phyloP scores from a whole-genome alignment of 345 rosid genomes.

The Ceriops decandra region DNA sequence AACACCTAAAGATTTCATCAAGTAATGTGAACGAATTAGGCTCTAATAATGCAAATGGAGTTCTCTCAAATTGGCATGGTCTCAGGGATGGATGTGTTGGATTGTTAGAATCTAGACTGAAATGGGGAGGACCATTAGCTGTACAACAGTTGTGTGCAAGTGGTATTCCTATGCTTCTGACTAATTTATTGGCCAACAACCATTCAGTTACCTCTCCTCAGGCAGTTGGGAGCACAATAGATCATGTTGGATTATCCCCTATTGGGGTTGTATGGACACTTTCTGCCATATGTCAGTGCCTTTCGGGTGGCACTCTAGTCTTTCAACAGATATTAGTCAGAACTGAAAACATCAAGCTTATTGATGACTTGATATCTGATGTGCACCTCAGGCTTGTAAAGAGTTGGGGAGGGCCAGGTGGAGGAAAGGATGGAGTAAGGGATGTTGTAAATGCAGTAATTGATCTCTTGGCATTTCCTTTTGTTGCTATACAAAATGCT shows the following conservation, averaged over 20 bases:
- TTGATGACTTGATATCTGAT: slow-evolving; percentile 59
- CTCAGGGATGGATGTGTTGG: slow-evolving; percentile 89
- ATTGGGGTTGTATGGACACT: slow-evolving; percentile 78
- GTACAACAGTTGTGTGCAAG: slow-evolving; percentile 85
- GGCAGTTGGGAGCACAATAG: slow-evolving; percentile 35
- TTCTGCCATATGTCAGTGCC: slow-evolving; percentile 81
- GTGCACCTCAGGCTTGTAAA: slow-evolving; percentile 78
- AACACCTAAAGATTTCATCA: slow-evolving; percentile 55
- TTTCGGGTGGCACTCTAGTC: slow-evolving; percentile 65
- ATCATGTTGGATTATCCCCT: slow-evolving; percentile 68
- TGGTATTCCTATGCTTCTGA: slow-evolving; percentile 71
- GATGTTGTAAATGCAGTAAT: slow-evolving; percentile 66
- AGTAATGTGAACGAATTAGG: slow-evolving; percentile 37
- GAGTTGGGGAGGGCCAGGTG: slow-evolving; percentile 86
- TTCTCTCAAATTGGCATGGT: slow-evolving; percentile 82
- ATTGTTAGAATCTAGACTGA: slow-evolving; percentile 74
- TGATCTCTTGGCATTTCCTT: slow-evolving; percentile 90
- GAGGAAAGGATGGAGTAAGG: slow-evolving; percentile 83
- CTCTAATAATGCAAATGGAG: slow-evolving; percentile 22
- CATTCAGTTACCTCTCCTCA: slow-evolving; percentile 37
- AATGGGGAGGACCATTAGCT: slow-evolving; percentile 79
- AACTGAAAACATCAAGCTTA: slow-evolving; percentile 55
- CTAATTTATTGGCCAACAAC: slow-evolving; percentile 53
- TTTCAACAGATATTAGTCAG: slow-evolving; percentile 74
- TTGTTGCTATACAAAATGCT: slow-evolving; percentile 81